phyloP scores from a whole-genome alignment of 805 yeast species.

The Starmerella bombi region DNA sequence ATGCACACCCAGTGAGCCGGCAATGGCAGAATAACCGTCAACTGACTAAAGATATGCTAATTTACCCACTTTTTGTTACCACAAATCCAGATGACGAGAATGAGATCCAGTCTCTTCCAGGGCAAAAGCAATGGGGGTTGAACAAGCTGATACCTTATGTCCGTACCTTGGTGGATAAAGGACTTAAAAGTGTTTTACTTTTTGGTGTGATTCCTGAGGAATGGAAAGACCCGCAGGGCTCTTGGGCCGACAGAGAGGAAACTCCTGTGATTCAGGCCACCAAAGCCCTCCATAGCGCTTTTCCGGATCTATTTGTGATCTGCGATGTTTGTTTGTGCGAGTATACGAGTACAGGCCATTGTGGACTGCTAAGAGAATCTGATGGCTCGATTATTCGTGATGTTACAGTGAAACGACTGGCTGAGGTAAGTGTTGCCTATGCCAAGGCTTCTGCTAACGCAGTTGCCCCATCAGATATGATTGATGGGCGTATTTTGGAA shows the following conservation, averaged over 20 bases:
- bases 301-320: slow-evolving; percentile 76
- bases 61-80: slow-evolving; percentile 79
- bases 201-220: slow-evolving; percentile 78
- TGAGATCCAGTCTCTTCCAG: slow-evolving; percentile 65
- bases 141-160: slow-evolving; percentile 67
- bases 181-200: slow-evolving; percentile 70
- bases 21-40: slow-evolving; percentile 86
- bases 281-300: slow-evolving; percentile 45
- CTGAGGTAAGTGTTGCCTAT: slow-evolving; percentile 88
- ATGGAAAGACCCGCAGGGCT: slow-evolving; percentile 66
- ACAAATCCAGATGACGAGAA: slow-evolving; percentile 72
- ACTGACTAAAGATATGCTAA: slow-evolving; percentile 75
- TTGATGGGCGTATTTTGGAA: slow-evolving; percentile 84
- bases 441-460: slow-evolving; percentile 92
- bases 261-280: slow-evolving; percentile 87
- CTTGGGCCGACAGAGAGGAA: slow-evolving; percentile 88
- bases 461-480: slow-evolving; percentile 96
- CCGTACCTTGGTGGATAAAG: slow-evolving; percentile 55
- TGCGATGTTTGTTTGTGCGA: slow-evolving; percentile 96
- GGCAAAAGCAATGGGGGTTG: slow-evolving; percentile 76
- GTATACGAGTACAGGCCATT: slow-evolving; percentile 95
- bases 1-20: slow-evolving; percentile 76
- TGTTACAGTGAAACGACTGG: slow-evolving; percentile 63
- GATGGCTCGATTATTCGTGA: slow-evolving; percentile 78
- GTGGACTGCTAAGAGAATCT: slow-evolving; percentile 70